Evolutionary conservation across 352 stramenopile species (phyloP), one percentile per base, ranked within the genome.

Genomic region (Phytophthora ohioensis): DNA sequence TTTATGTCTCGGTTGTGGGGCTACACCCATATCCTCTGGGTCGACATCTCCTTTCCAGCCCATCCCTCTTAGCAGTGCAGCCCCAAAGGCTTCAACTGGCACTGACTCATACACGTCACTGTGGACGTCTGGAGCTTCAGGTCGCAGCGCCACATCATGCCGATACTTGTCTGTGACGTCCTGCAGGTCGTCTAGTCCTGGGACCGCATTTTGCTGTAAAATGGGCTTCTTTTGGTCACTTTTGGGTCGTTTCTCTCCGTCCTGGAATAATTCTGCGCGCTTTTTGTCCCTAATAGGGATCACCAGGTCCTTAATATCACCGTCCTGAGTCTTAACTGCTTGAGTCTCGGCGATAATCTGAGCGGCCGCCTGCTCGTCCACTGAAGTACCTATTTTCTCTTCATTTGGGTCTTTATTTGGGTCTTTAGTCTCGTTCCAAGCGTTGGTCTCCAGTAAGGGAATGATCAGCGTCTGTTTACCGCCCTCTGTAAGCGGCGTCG

Each of bases 61-160:
- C 98, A 99, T 99, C 11, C 98, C 98, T 13, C 97, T 84, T 8
- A 99, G 80, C 74, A 99, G 79, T 21, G 97, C 98, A 4, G 88
- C 91, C 13, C 98, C 98, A 82, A 99, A 99, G 55, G 98, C 95
- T 46, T 93, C 81, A 52, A 99, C 93, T 0, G 94, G 92, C 35
- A 99, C 85, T 6, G 64, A 55, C n/a, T 89, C 72, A 71, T 98
- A 99, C 34, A 82, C 82, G 5, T 96, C 80, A 42, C 82, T 95
- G 49, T 93, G 76, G 7, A 97, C 90, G 34, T 97, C 82, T 11
- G 94, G 69, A 41, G 90, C 92, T 2, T 96, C 84, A 0, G 93
- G 90, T 1, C 91, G 85, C 51, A 88, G 57, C 27, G 87, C 79
- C 9, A 98, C 75, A 60, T 98, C 91, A 36, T 92, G 82, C 11